Evolutionary conservation across 495 filamentous ascomycete species (phyloP), one percentile per base, ranked within the genome.

Genomic region (Tuber calosporum): DNA sequence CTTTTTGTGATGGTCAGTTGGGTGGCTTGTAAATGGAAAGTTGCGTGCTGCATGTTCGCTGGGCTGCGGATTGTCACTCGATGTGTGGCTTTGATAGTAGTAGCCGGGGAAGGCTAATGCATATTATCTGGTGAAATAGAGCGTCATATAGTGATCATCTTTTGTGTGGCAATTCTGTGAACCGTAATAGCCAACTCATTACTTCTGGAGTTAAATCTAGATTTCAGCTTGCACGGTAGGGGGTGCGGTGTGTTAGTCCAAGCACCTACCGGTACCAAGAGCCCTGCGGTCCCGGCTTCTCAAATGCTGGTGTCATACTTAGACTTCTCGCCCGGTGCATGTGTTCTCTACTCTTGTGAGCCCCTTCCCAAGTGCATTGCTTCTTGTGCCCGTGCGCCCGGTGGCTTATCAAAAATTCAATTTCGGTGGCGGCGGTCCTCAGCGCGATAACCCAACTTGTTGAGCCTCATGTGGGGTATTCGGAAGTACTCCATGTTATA

Each of bases 21-120:
- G 53, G 26, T 34, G 53, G 19, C 53, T 62, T 62, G 53, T 62
- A 62, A 62, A 62, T 62, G 53, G 53, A 34, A 62, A 62, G n/a
- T 62, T 6, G 53, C 2, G 26, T 15, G 26, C 53, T 34, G 53
- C 17, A n/a, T 62, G 34, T 62, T 34, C 53, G 34, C 53, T 62
- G 53, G 53, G 26, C 3, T 7, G 53, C 26, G 53, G 53, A 62
- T 62, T 62, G 53, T 62, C 53, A 30, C 53, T 19, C 26, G 53
- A 7, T 30, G 26, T 62, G 53, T 30, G 53, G 53, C 26, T 62
- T 34, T 62, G 53, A 34, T 34, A 13, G 53, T 17, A 26, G 48
- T 58, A 62, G 26, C 53, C 34, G 53, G 26, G 53, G 53, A 19
- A 62, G 9, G 30, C 53, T 62, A 62, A 62, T 62, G 53, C 26